Evolutionary conservation across 192 early-diverging fungal species (phyloP).

Genomic region (Physocladia obscura): DNA sequence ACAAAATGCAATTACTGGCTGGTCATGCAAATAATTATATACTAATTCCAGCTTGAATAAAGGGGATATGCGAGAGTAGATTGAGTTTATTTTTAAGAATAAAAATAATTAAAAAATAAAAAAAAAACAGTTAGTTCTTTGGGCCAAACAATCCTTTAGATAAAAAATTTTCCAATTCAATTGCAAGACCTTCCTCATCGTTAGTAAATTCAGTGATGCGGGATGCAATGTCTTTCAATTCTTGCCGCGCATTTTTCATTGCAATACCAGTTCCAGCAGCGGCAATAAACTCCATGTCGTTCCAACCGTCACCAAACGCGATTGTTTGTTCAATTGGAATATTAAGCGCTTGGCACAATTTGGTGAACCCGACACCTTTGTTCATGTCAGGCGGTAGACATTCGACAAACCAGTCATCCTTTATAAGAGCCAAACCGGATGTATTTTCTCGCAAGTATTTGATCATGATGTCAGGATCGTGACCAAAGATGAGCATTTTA

Average conservation of each 20-base stretch:
- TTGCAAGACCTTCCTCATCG: conserved; percentile 19
- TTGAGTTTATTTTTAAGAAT: too few species aligned
- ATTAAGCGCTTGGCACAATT: not conserved
- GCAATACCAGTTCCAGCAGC: conserved; percentile 18
- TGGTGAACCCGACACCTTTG: conserved; percentile 8
- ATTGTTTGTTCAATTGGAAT: not conserved
- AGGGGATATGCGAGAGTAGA: too few species aligned
- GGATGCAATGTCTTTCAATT: not conserved
- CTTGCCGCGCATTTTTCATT: conserved; percentile 11
- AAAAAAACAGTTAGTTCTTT: not conserved
- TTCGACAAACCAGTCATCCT: conserved; percentile 15
- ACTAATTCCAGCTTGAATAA: too few species aligned
- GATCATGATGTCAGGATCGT: not conserved
- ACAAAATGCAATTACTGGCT: too few species aligned
- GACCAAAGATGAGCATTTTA: not conserved
- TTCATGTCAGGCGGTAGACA: conserved; percentile 8
- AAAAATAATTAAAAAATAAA: too few species aligned
- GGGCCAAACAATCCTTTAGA: conserved; percentile 2
- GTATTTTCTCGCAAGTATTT: not conserved
- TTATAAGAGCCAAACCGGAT: not conserved
- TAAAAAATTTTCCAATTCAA: conserved; percentile 17
- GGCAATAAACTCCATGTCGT: conserved; percentile 26
- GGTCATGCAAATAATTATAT: too few species aligned
- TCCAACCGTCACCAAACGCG: conserved; percentile 23
- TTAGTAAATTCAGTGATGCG: conserved; percentile 21